phyloP scores from a whole-genome alignment of 768 basidiomycete species.

The Roridomyces roridus region DNA sequence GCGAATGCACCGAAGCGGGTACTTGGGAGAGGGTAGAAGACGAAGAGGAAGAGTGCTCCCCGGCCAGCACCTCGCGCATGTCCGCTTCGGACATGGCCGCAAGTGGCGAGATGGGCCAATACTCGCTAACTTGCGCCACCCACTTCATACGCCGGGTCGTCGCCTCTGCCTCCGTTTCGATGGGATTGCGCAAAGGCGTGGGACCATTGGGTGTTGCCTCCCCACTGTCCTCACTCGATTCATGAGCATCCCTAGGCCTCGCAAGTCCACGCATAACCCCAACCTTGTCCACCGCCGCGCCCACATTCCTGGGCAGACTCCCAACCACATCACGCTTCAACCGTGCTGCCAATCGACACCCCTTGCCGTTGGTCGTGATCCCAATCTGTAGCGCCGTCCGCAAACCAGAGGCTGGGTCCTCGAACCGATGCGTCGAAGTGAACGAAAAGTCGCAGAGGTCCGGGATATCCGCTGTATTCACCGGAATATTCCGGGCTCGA shows the following conservation, averaged over 20 bases:
- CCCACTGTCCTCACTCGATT: conserved; percentile 52
- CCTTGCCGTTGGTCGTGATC: conserved; percentile 90
- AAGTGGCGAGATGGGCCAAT: conserved; percentile 86
- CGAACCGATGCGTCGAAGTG: conserved; percentile 84
- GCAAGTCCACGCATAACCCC: conserved; percentile 70
- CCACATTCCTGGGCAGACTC: conserved; percentile 72
- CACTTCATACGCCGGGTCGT: conserved; percentile 81
- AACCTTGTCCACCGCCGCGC: conserved; percentile 75
- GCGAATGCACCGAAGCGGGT: conserved; percentile 40
- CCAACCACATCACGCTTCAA: conserved; percentile 85
- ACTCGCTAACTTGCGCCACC: conserved; percentile 96
- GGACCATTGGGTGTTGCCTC: conserved; percentile 72
- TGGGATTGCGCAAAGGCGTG: conserved; percentile 54
- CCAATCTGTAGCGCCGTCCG: conserved; percentile 73
- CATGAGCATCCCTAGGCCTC: conserved; percentile 34
- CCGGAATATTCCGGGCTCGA: conserved; percentile 62
- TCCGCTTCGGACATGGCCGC: conserved; percentile 70
- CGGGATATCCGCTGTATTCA: conserved; percentile 90
- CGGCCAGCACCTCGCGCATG: conserved; percentile 68
- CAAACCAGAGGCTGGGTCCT: conserved; percentile 49
- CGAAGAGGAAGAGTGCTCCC: conserved; percentile 31
- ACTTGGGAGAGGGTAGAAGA: conserved; percentile 17
- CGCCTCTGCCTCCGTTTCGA: conserved; percentile 50
- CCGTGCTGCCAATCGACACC: conserved; percentile 83
- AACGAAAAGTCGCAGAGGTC: conserved; percentile 90